Base-by-base conservation (phyloP, 2,329 filamentous ascomycete genomes). In the Penicillium concentricum region DNA sequence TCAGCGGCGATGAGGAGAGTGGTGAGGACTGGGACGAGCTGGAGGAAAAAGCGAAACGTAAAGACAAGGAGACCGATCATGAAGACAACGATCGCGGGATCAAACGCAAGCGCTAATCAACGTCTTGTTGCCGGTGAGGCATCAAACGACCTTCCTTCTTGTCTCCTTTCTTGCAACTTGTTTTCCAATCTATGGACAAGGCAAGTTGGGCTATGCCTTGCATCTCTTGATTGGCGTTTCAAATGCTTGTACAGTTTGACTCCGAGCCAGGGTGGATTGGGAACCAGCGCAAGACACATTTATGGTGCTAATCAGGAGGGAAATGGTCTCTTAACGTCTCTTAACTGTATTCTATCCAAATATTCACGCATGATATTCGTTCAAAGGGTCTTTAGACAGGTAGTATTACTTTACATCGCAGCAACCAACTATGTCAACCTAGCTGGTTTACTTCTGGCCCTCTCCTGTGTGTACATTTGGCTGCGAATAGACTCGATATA, bases 1-100 rank as follows among this genome's bases (percentile, higher is more conserved):
- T 84, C 42, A 78, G 75, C 53, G 75, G 66, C 7, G 83, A 85
- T 3, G 90, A 92, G 7, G 89, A 89, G 43, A 89, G 91, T 62
- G 89, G 89, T 47, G 89, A 97, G 72, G 91, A 95, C 70, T 97
- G 93, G 93, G 92, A 97, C 72, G 92, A 95, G 75, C 74, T 97
- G 57, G 93, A 97, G 79, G 87, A 88, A 75, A 96, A 96, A 81
- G 92, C 85, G 1, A 83, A 82, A 67, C 82, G 77, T 73, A 85
- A 86, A 72, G 85, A 87, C 66, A 78, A 80, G 60, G 84, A 87
- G 62, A 76, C 75, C 48, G 77, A 77, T 2, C 62, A 79, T 24
- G 78, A 82, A 22, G 83, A 84, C 48, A 81, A 84, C 51, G 84
- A 85, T 32, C 78, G 71, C 44, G 78, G 88, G 3, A 91, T 87